Conservation (phyloP, 768 basidiomycete species). For the Boletellus emodensis region DNA sequence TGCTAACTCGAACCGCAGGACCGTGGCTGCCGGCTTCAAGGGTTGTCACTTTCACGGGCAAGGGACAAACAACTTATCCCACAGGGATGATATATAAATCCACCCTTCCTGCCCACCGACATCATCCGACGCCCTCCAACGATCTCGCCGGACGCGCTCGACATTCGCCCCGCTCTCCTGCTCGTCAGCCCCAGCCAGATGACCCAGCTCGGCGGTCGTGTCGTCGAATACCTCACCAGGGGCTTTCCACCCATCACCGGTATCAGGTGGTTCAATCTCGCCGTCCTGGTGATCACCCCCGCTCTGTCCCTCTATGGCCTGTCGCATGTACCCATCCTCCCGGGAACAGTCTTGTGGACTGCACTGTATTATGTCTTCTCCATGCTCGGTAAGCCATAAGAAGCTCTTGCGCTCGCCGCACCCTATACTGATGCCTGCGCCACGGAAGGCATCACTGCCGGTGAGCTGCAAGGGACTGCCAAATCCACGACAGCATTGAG, state of each 20-base stretch:
- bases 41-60: constrained; percentile 17
- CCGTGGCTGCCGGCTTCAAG: constrained; percentile 22
- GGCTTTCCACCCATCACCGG: constrained; percentile 49
- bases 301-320: constrained; percentile 67
- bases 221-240: constrained; percentile 15
- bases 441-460: constrained; percentile 48
- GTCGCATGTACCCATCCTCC: constrained; percentile 41
- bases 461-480: constrained; percentile 20
- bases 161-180: background rate
- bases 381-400: constrained; percentile 61
- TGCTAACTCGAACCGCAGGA: constrained; percentile 11
- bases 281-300: constrained; percentile 67
- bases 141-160: background rate
- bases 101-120: constrained; percentile 11
- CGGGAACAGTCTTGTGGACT: constrained; percentile 57
- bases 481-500: background rate
- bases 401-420: constrained; percentile 6
- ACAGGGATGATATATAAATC: constrained; percentile 28
- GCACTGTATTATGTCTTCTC: constrained; percentile 77
- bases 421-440: constrained; percentile 9
- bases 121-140: constrained; percentile 11
- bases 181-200: background rate
- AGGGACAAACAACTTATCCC: constrained; percentile 17
- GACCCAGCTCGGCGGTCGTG: background rate
- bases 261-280: constrained; percentile 75